A percentile compares a stretch with the other conserved stretches of the same genome.
These are phyloP conservation scores for Colletotrichum ledebouriae DNA, from an alignment of 2,329 filamentous ascomycete genomes.

Conservation along the genomic window DNA sequence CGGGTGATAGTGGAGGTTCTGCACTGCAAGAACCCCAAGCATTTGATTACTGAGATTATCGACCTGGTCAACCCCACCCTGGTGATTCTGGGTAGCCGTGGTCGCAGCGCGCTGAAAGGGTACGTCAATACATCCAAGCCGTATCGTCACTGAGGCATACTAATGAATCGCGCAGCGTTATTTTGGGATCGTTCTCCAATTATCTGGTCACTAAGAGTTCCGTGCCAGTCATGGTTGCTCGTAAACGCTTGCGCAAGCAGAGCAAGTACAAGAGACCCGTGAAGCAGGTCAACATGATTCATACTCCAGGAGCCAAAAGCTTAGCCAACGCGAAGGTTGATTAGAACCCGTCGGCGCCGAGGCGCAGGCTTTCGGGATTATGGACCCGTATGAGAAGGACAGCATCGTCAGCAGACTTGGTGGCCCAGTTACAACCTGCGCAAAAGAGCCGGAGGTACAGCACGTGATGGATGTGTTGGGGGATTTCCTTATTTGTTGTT, in stretches of 20 bases:
- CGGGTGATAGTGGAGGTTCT: conserved; percentile 95
- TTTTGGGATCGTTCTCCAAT: conserved; percentile 96
- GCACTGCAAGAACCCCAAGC: conserved; percentile 97
- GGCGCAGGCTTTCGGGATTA: conserved; percentile 30
- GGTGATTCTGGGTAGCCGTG: conserved; percentile 92
- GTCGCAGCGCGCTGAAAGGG: conserved; percentile 93
- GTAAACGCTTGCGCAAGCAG: conserved; percentile 90
- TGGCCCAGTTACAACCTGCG: not conserved
- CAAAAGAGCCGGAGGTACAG: conserved; percentile 21
- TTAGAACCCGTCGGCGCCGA: conserved; percentile 53
- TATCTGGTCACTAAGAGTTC: conserved; percentile 97
- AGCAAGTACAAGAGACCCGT: conserved; percentile 82
- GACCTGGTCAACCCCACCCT: conserved; percentile 92
- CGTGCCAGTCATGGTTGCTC: conserved; percentile 96
- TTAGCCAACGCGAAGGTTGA: conserved; percentile 83
- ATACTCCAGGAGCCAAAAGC: conserved; percentile 74
- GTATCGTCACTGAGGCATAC: conserved; percentile 29
- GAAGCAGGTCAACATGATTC: conserved; percentile 85
- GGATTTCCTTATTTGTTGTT: not conserved
- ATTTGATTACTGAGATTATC: conserved; percentile 97
- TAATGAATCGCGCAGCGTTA: conserved; percentile 73
- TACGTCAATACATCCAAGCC: conserved; percentile 59
- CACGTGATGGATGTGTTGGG: not conserved
- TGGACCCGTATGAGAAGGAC: conserved; percentile 3
- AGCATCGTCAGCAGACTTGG: conserved; percentile 4